Evolutionary conservation across 768 basidiomycete species (phyloP).

Genomic region (Coprinopsis marcescibilis): DNA sequence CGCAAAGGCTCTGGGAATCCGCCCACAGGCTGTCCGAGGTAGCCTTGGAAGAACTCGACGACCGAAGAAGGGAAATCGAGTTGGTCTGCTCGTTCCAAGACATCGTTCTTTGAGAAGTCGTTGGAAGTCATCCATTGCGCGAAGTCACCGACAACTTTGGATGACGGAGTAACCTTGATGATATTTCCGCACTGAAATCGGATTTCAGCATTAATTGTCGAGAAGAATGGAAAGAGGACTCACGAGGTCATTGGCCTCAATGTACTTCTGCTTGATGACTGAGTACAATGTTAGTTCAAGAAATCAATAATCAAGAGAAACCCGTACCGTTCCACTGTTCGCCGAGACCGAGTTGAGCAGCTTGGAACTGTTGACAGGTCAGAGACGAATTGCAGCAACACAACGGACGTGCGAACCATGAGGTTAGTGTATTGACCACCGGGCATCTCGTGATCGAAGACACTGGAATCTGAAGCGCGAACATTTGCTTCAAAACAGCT

Average conservation of each 20-base stretch:
- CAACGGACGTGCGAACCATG: conserved; percentile 54
- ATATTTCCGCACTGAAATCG: conserved; percentile 84
- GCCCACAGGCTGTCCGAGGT: conserved; percentile 95
- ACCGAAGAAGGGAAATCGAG: conserved; percentile 98
- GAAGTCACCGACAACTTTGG: conserved; percentile 98
- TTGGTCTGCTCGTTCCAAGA: conserved; percentile 76
- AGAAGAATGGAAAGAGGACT: conserved; percentile 18
- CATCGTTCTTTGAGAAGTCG: conserved; percentile 79
- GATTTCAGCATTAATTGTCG: conserved; percentile 8
- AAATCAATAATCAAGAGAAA: conserved; percentile 9
- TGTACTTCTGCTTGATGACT: conserved; percentile 98
- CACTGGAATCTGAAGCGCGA: conserved; percentile 93
- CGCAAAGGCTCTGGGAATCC: conserved; percentile 98
- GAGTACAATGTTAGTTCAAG: conserved; percentile 12
- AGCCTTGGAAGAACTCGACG: conserved; percentile 99
- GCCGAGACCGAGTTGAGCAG: conserved; percentile 92
- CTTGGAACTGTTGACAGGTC: conserved; percentile 75
- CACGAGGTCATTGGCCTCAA: conserved; percentile 94
- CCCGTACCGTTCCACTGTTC: conserved; percentile 85
- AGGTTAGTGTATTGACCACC: conserved; percentile 94
- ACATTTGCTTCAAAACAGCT: conserved; percentile 98
- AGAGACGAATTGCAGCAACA: conserved; percentile 15
- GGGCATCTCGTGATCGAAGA: conserved; percentile 99
- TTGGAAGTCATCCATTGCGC: conserved; percentile 99
- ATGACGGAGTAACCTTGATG: conserved; percentile 98